Base-by-base conservation (phyloP, 805 yeast genomes). In the Starmerella sp. region DNA sequence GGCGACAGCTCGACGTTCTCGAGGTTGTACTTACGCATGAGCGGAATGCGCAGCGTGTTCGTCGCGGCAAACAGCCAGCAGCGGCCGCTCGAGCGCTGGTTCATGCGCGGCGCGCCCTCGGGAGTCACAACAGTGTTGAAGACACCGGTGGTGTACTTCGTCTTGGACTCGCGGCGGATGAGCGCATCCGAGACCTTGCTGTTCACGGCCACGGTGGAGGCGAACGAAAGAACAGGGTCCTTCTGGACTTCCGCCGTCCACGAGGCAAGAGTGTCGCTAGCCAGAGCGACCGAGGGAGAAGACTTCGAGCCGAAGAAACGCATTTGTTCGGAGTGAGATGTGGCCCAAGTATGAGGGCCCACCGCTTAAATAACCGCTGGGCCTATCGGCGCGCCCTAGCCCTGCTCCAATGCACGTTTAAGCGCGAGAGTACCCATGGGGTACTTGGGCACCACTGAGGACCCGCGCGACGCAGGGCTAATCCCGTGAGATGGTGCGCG, bases 31-130 rank as follows among this genome's bases (percentile, higher is more conserved):
- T 77, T 77, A 62, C 76, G 73, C 69, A 82, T 80, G 43, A 85
- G 77, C 53, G 75, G 76, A 51, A 83, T 67, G 63, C 95, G 77
- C 64, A 86, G 71, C 54, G 84, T 76, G 62, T 88, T 87, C 52
- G 86, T 79, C 0, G 91, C 78, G 10, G 95, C 95, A 69, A 87
- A 87, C 57, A 87, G 75, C 95, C 95, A 87, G 70, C 96, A 87
- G 63, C 95, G 73, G 34, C 95, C 96, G 28, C 87, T 79, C 10
- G 79, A 68, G 63, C 78, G 77, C 72, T 87, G 96, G 69, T 83
- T 82, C 53, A 84, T 82, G 15, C 84, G 76, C 30, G 90, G 89
- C 1, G 78, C 63, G 4, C 83, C 84, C 62, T 79, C 81, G 4
- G 71, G 69, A 45, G 71, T 71, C 37, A 78, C 73, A 53, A 67